Conservation (phyloP, 441 rosid species). For the Populus tomentosa region DNA sequence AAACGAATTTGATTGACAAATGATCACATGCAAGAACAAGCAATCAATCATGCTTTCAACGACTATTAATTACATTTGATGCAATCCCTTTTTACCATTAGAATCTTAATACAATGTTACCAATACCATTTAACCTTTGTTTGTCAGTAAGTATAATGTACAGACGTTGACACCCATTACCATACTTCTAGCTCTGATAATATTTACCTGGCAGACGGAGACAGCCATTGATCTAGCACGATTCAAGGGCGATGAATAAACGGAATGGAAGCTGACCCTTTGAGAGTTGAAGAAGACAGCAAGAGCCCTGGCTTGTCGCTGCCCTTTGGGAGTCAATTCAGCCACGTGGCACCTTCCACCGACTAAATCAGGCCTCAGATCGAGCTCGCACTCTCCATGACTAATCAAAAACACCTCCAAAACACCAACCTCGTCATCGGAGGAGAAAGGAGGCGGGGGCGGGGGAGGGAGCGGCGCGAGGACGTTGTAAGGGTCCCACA, state of each 20-base stretch:
- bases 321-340: constrained; percentile 65
- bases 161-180: not conserved
- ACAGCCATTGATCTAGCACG: constrained; percentile 83
- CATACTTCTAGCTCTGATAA: not conserved
- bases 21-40: not conserved
- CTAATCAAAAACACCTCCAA: constrained; percentile 68
- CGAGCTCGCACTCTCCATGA: constrained; percentile 79
- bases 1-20: not conserved
- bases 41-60: not conserved
- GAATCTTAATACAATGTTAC: not conserved
- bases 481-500: constrained; percentile 96
- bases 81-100: not conserved
- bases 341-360: constrained; percentile 79
- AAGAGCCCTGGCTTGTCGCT: constrained; percentile 91
- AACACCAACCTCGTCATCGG: not conserved
- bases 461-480: constrained; percentile 63
- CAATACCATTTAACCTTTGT: not conserved
- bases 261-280: constrained; percentile 61
- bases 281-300: constrained; percentile 80
- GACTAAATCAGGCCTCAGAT: constrained; percentile 64
- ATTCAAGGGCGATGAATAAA: constrained; percentile 76
- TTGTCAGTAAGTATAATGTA: not conserved
- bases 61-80: not conserved
- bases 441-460: constrained; percentile 34
- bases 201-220: constrained; percentile 68